Conservation (phyloP, 441 rosid genomes). For the Arabidopsis hybrid region DNA sequence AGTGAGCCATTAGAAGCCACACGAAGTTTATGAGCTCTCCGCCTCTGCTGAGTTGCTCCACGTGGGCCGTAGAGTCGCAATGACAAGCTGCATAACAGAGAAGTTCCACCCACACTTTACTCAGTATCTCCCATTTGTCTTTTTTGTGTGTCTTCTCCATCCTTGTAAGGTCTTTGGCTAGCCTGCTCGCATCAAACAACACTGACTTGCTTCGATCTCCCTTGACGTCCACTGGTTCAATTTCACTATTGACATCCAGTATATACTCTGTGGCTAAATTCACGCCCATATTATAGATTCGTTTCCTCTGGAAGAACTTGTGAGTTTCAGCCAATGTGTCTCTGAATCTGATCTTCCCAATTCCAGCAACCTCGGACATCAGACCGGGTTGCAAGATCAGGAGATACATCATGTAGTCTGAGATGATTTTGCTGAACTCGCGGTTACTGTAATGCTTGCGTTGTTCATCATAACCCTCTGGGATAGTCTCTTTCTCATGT, state of each 20-base stretch:
- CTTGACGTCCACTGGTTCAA: conserved; percentile 51
- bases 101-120: conserved; percentile 67
- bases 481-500: not conserved
- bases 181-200: conserved; percentile 59
- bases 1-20: conserved; percentile 75
- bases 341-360: conserved; percentile 59
- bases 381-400: conserved; percentile 59
- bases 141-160: conserved; percentile 4
- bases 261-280: conserved; percentile 37
- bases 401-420: conserved; percentile 70
- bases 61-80: conserved; percentile 58
- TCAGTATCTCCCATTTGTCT: conserved; percentile 58
- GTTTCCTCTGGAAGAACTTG: conserved; percentile 50
- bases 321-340: conserved; percentile 65
- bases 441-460: conserved; percentile 3
- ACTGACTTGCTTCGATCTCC: conserved; percentile 74
- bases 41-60: conserved; percentile 63
- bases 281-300: not conserved
- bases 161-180: conserved; percentile 52
- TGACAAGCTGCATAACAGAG: conserved; percentile 59
- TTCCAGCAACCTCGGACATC: conserved; percentile 68
- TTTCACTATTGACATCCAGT: conserved; percentile 43
- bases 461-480: not conserved
- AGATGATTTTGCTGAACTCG: conserved; percentile 54
- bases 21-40: conserved; percentile 66